Conservation (phyloP, 176 grass and related monocot species). For the Poa pratensis region DNA sequence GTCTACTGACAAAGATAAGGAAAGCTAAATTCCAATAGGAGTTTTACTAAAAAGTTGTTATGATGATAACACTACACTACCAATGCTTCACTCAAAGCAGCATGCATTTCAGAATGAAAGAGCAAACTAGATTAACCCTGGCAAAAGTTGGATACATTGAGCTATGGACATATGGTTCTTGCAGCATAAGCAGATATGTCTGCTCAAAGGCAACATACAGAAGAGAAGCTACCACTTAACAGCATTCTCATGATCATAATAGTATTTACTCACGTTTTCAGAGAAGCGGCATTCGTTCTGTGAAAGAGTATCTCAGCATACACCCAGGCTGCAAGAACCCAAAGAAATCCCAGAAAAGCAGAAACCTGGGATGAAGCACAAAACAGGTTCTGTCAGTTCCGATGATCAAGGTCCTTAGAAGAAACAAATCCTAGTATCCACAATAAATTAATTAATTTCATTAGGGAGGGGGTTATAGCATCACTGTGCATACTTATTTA, state of each 20-base stretch:
- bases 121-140: not conserved
- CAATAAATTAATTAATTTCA: not conserved
- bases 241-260: constrained; percentile 3
- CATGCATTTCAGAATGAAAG: constrained; percentile 20
- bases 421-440: constrained; percentile 19
- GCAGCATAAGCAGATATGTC: constrained; percentile 28
- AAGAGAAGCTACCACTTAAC: not conserved
- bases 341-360: constrained; percentile 78
- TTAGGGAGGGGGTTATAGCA: not conserved
- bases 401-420: not conserved
- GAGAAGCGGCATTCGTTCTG: constrained; percentile 61
- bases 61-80: constrained; percentile 5
- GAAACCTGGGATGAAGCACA: constrained; percentile 58
- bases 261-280: constrained; percentile 74
- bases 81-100: constrained; percentile 27
- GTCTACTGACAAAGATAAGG: constrained; percentile 62
- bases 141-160: constrained; percentile 24
- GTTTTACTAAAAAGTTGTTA: constrained; percentile 28
- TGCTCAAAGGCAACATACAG: not conserved
- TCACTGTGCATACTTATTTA: not conserved
- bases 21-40: constrained; percentile 41
- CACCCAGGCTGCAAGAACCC: constrained; percentile 73
- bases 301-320: constrained; percentile 75
- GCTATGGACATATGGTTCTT: not conserved
- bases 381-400: constrained; percentile 32